A percentile compares a stretch with the other conserved stretches of the same genome.
Conservation (phyloP, 2,329 filamentous ascomycete genomes). For the Trichoderma atroviride region DNA sequence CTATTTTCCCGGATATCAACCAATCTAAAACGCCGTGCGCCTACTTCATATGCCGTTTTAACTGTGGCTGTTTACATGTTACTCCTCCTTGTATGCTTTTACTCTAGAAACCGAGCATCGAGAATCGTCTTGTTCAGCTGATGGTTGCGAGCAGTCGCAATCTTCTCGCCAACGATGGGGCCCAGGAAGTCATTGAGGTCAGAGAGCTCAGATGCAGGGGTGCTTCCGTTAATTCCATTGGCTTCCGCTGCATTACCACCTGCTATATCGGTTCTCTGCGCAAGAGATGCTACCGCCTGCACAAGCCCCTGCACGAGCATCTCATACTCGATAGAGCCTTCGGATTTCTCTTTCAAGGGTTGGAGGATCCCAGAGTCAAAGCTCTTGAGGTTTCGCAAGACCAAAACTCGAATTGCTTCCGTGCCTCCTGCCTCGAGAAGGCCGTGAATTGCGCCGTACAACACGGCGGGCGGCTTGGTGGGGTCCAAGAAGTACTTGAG, state of each 20-base stretch:
- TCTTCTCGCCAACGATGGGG: slow-evolving; percentile 54
- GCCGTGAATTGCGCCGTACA: slow-evolving; percentile 86
- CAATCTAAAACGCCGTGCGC: slow-evolving; percentile 35
- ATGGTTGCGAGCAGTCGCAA: slow-evolving; percentile 51
- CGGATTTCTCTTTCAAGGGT: slow-evolving; percentile 56
- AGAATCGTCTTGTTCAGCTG: slow-evolving; percentile 54
- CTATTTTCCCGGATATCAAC: slow-evolving; percentile 25
- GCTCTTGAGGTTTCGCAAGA: slow-evolving; percentile 58
- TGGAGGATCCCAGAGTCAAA: slow-evolving; percentile 58
- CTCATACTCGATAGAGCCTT: slow-evolving; percentile 54
- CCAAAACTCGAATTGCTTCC: slow-evolving; percentile 59
- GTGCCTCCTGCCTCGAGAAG: slow-evolving; percentile 74
- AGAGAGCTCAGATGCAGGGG: slow-evolving; percentile 43
- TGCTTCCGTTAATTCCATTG: slow-evolving; percentile 47
- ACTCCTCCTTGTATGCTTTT: slow-evolving; percentile 4
- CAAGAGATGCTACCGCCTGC: slow-evolving; percentile 54
- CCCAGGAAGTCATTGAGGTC: slow-evolving; percentile 60
- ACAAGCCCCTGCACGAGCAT: slow-evolving; percentile 60
- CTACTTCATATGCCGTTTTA: slow-evolving; percentile 19
- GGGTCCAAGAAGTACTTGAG: slow-evolving; percentile 91
- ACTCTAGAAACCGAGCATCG: slow-evolving; percentile 59
- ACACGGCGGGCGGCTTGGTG: slow-evolving; percentile 76
- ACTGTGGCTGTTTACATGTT: not conserved
- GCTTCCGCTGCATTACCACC: slow-evolving; percentile 40
- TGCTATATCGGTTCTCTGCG: slow-evolving; percentile 36